Percentiles rank a stretch among this genome's conserved stretches.
Evolutionary conservation across 2,329 filamentous ascomycete species (phyloP).

Genomic region (Diaporthe helianthi): DNA sequence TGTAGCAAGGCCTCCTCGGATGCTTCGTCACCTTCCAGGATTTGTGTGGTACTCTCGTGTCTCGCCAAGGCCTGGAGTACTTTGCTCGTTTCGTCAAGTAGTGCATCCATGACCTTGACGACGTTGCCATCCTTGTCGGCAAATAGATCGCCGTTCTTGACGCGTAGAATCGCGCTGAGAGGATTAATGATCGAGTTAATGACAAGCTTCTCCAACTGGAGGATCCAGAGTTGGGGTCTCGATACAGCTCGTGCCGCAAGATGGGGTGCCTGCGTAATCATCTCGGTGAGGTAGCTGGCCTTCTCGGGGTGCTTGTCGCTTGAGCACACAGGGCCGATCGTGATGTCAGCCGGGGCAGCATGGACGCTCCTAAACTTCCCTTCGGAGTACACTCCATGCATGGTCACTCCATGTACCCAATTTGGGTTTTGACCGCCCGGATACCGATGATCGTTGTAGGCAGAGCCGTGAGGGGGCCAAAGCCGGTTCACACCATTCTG

Average conservation of each 20-base stretch:
- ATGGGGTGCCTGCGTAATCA: conserved; percentile 51
- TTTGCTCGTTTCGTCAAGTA: conserved; percentile 76
- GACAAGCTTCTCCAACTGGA: conserved; percentile 87
- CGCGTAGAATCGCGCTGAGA: conserved; percentile 78
- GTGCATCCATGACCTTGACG: conserved; percentile 67
- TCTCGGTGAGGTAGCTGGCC: conserved; percentile 48
- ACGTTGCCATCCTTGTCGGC: conserved; percentile 59
- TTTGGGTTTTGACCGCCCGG: conserved; percentile 57
- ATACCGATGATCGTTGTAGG: conserved; percentile 53
- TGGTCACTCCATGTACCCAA: conserved; percentile 73
- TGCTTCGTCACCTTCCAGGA: conserved; percentile 42
- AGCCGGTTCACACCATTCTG: conserved; percentile 86
- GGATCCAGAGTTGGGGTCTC: conserved; percentile 55
- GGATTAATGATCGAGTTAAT: conserved; percentile 85
- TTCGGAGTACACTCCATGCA: conserved; percentile 61
- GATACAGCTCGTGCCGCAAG: conserved; percentile 51
- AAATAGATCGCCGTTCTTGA: conserved; percentile 80
- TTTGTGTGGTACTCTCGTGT: conserved; percentile 55
- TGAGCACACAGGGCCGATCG: conserved; percentile 54
- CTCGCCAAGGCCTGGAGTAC: conserved; percentile 75
- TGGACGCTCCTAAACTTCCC: conserved; percentile 60
- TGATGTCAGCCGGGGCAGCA: conserved; percentile 56
- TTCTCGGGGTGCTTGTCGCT: conserved; percentile 34
- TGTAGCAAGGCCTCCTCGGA: conserved; percentile 39
- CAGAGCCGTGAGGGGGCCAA: conserved; percentile 59